Conservation (phyloP, 2,329 filamentous ascomycete genomes). For the Colletotrichum falcatum region DNA sequence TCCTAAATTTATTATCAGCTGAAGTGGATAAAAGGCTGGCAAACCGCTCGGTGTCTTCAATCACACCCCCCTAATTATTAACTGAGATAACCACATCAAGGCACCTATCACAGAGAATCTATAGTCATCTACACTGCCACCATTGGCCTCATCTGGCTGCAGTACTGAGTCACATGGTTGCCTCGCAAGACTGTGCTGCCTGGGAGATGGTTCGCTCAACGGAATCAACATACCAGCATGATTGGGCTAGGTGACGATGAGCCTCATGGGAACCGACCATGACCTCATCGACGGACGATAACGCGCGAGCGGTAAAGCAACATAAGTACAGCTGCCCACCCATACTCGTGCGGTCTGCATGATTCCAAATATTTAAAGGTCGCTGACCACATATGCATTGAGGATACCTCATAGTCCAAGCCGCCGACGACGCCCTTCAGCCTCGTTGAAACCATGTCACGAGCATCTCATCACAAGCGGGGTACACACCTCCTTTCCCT, state of each 20-base stretch:
- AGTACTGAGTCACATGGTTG: background rate
- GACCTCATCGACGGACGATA: background rate
- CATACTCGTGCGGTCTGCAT: background rate
- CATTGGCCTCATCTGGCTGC: background rate
- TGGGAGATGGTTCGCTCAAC: background rate
- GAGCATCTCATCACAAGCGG: background rate
- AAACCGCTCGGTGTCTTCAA: background rate
- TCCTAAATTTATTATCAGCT: background rate
- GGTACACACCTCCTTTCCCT: background rate
- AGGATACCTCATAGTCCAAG: background rate
- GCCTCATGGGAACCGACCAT: background rate
- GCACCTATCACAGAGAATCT: background rate
- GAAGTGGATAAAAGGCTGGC: slow-evolving; percentile 9
- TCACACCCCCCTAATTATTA: background rate
- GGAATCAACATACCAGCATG: background rate
- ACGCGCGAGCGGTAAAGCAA: background rate
- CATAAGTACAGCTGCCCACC: background rate
- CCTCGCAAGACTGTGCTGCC: background rate
- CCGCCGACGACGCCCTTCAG: background rate
- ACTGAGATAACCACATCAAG: background rate
- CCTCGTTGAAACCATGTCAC: background rate
- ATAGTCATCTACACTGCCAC: background rate
- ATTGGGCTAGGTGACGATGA: background rate
- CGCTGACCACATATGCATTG: no score
- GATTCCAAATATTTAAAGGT: background rate